These are phyloP conservation scores for Dryadomyces quercus-mongolicae DNA, from an alignment of 2,329 filamentous ascomycete genomes.

Conservation along the genomic window DNA sequence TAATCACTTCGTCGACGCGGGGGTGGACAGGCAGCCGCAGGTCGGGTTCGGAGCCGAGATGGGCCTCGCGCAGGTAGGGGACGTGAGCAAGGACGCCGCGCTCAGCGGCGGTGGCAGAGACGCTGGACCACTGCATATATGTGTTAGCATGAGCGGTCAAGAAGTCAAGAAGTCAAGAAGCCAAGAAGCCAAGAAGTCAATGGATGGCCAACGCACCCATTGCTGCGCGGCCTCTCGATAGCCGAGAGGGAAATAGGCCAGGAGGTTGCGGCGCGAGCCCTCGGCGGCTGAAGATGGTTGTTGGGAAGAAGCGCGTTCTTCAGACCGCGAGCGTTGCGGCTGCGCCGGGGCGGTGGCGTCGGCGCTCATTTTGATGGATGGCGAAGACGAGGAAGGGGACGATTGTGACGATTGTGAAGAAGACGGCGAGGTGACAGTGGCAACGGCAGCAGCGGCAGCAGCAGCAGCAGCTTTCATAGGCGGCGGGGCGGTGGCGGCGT, in stretches of 20 bases:
- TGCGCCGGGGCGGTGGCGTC: constrained; percentile 5
- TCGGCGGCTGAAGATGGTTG: constrained; percentile 5
- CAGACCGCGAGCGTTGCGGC: constrained; percentile 4
- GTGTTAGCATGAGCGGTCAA: constrained; percentile 12
- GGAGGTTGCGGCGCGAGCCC: constrained; percentile 30
- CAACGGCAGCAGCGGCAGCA: background rate
- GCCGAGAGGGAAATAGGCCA: constrained; percentile 64
- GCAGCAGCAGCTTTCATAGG: background rate
- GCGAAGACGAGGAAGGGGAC: constrained; percentile 3
- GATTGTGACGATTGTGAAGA: background rate
- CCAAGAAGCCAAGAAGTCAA: too few relatives aligned
- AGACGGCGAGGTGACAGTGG: background rate
- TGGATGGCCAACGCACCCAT: constrained; percentile 71
- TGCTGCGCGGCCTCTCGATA: constrained; percentile 88
- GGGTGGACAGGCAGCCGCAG: constrained; percentile 3
- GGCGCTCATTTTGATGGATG: constrained; percentile 8
- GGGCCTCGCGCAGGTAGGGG: constrained; percentile 66
- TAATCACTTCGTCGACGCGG: background rate
- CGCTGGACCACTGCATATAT: constrained; percentile 60
- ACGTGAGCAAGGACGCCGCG: constrained; percentile 78
- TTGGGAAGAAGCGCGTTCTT: constrained; percentile 6
- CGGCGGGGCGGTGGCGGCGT: background rate
- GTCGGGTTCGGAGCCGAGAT: constrained; percentile 26
- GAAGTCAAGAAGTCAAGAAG: too few relatives aligned
- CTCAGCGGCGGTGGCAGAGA: constrained; percentile 76